These are phyloP conservation scores for Zymoseptoria crescenta DNA, from an alignment of 2,329 filamentous ascomycete genomes.

Conservation along the genomic window DNA sequence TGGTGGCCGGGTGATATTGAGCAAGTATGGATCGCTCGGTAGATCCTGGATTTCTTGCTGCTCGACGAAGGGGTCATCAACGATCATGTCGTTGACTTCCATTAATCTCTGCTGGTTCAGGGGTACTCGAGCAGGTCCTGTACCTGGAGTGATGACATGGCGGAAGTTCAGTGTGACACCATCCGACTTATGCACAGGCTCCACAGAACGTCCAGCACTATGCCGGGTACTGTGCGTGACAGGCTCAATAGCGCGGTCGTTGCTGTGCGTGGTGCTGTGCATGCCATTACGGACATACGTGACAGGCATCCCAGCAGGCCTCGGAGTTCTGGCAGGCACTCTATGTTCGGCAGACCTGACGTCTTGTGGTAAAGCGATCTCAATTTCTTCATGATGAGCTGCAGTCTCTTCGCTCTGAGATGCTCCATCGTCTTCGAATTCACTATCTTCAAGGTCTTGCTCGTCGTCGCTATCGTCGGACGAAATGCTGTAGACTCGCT, in stretches of 20 bases:
- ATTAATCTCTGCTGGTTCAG: constrained; percentile 11
- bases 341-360: background rate
- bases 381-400: background rate
- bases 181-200: background rate
- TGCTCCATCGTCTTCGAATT: constrained; percentile 10
- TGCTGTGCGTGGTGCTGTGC: background rate
- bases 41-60: background rate
- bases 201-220: background rate
- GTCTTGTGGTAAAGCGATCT: background rate
- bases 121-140: background rate
- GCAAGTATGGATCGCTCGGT: background rate
- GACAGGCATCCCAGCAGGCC: background rate
- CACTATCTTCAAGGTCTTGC: constrained; percentile 10
- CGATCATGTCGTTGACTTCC: constrained; percentile 21
- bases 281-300: background rate
- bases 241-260: background rate
- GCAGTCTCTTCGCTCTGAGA: constrained; percentile 1
- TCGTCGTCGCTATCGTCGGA: constrained; percentile 14
- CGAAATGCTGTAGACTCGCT: constrained; percentile 15
- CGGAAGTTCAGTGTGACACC: constrained; percentile 10
- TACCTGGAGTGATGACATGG: background rate
- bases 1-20: background rate
- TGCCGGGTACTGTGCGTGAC: background rate
- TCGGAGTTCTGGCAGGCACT: background rate
- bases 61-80: constrained; percentile 8